Conservation (phyloP, 2,329 filamentous ascomycete genomes). For the Cladosporium sp. region DNA sequence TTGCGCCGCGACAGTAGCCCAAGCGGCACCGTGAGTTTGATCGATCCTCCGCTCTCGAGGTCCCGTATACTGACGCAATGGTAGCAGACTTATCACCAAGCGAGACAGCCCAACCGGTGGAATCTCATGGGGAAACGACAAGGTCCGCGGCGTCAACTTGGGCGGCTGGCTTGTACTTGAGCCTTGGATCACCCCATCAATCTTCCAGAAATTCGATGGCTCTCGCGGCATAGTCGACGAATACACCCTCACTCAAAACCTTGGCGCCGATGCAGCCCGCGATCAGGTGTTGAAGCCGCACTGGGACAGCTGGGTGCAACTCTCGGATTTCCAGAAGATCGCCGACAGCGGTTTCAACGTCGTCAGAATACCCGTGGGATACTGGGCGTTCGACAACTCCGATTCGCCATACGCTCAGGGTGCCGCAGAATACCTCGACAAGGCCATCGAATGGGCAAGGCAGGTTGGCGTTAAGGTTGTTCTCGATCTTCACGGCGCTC, state of each 20-base stretch:
- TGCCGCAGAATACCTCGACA: slow-evolving; percentile 48
- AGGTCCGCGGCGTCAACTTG: slow-evolving; percentile 59
- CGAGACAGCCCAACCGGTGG: background rate
- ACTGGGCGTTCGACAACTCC: slow-evolving; percentile 52
- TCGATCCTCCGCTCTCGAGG: background rate
- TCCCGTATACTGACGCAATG: background rate
- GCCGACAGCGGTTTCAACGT: slow-evolving; percentile 52
- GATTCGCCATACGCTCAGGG: slow-evolving; percentile 45
- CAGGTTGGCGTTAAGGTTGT: slow-evolving; percentile 51
- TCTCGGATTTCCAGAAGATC: slow-evolving; percentile 52
- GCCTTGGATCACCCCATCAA: slow-evolving; percentile 58
- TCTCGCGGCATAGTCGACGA: slow-evolving; percentile 42
- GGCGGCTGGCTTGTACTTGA: slow-evolving; percentile 59
- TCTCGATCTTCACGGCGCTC: slow-evolving; percentile 62
- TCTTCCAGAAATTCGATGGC: slow-evolving; percentile 43
- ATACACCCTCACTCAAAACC: slow-evolving; percentile 43
- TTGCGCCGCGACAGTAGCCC: background rate
- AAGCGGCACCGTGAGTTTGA: slow-evolving; percentile 2
- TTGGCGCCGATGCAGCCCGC: slow-evolving; percentile 43
- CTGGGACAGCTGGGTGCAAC: slow-evolving; percentile 47
- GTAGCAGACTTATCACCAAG: background rate
- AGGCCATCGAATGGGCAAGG: slow-evolving; percentile 52
- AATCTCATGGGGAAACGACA: slow-evolving; percentile 47
- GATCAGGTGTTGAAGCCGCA: slow-evolving; percentile 39
- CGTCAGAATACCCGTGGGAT: slow-evolving; percentile 54